These are phyloP conservation scores for Trifolium repens DNA, from an alignment of 306 rosid genomes.

Conservation along the genomic window DNA sequence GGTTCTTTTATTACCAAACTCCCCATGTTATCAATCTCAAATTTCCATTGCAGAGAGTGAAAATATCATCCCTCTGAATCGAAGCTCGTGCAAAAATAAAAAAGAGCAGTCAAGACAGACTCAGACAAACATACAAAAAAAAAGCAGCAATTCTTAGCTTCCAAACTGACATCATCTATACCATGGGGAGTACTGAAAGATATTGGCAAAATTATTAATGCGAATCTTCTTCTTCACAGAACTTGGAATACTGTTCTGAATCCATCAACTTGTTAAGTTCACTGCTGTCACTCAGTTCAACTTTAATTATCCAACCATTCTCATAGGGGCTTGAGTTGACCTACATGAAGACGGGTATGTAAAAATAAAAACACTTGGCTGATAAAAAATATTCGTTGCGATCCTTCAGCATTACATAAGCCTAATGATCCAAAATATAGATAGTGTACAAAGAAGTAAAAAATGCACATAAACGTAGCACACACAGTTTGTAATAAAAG, in stretches of 20 bases:
- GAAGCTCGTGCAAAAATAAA: slow-evolving; percentile 40
- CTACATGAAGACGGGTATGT: slow-evolving; percentile 43
- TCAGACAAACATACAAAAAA: not conserved
- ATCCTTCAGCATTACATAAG: slow-evolving; percentile 16
- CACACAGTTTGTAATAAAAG: not conserved
- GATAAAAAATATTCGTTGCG: not conserved
- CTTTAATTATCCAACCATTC: slow-evolving; percentile 90
- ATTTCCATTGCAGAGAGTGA: slow-evolving; percentile 22
- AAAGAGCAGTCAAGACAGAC: slow-evolving; percentile 33
- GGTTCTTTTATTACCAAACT: slow-evolving; percentile 29
- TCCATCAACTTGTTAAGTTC: slow-evolving; percentile 85
- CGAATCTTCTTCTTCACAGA: slow-evolving; percentile 95
- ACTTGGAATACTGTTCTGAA: slow-evolving; percentile 79
- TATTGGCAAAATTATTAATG: slow-evolving; percentile 53
- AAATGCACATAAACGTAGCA: slow-evolving; percentile 15
- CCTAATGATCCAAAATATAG: slow-evolving; percentile 7
- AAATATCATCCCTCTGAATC: slow-evolving; percentile 33
- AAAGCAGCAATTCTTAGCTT: slow-evolving; percentile 37
- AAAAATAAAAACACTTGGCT: slow-evolving; percentile 7
- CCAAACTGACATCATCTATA: slow-evolving; percentile 38
- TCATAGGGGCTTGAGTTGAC: slow-evolving; percentile 83
- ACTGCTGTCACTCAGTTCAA: slow-evolving; percentile 57
- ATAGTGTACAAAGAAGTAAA: not conserved
- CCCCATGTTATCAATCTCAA: slow-evolving; percentile 21
- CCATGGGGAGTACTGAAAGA: slow-evolving; percentile 30